Percentiles rank a stretch among this genome's conserved stretches.
Conservation (phyloP, 2,329 filamentous ascomycete species). For the Venturia asperata region DNA sequence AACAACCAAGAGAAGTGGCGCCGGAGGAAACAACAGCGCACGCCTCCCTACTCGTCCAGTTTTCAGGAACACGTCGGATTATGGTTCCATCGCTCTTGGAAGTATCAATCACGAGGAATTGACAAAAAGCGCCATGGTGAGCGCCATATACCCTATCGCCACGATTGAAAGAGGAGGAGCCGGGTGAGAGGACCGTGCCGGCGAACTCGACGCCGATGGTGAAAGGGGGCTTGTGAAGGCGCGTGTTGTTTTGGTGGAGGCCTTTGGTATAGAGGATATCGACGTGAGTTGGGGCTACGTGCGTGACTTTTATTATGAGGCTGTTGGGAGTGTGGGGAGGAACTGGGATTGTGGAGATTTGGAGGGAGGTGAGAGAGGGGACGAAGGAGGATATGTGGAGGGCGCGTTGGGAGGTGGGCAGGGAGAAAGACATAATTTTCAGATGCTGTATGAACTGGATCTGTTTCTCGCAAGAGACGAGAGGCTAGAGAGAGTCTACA, state of each 20-base stretch:
- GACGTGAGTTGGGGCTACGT: constrained; percentile 53
- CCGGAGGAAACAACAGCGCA: constrained; percentile 49
- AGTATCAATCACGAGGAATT: constrained; percentile 41
- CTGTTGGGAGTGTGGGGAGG: constrained; percentile 32
- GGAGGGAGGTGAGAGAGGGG: neutral
- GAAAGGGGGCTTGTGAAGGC: constrained; percentile 52
- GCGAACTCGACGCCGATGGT: constrained; percentile 55
- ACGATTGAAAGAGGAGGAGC: constrained; percentile 25
- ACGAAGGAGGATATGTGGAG: constrained; percentile 13
- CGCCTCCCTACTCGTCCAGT: constrained; percentile 42
- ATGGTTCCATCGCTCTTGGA: constrained; percentile 20
- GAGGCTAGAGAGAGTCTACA: neutral
- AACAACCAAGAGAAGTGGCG: constrained; percentile 48
- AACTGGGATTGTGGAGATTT: constrained; percentile 22
- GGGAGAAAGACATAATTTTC: neutral
- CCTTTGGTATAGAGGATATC: constrained; percentile 54
- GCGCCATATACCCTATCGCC: constrained; percentile 51
- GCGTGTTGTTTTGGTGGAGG: constrained; percentile 54
- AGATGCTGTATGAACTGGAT: too few species aligned
- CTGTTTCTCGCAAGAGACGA: neutral
- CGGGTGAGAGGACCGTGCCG: constrained; percentile 42
- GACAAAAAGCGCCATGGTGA: constrained; percentile 46
- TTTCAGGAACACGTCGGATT: constrained; percentile 41
- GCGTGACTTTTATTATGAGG: constrained; percentile 45
- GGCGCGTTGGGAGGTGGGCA: neutral